phyloP scores from a whole-genome alignment of 805 yeast species.

The Wickerhamomyces hampshirensis region DNA sequence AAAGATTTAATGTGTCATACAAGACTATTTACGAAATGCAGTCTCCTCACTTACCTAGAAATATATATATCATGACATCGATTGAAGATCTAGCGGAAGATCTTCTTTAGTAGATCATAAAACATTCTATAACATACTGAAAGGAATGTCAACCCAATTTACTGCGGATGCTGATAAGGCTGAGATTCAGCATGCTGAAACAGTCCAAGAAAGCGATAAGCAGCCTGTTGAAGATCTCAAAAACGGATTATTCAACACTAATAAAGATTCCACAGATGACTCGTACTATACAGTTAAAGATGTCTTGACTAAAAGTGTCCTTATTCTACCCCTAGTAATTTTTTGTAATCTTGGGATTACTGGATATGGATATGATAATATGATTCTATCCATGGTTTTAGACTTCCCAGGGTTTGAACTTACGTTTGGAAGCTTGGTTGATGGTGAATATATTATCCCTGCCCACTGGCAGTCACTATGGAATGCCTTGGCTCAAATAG shows the following conservation, averaged over 20 bases:
- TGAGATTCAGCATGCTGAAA: constrained; percentile 1
- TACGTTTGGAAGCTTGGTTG: not conserved
- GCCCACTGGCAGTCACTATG: constrained; percentile 3
- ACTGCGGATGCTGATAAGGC: constrained; percentile 1
- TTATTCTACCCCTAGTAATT: constrained; percentile 1
- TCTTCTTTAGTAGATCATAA: too few relatives aligned
- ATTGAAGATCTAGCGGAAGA: too few relatives aligned
- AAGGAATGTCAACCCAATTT: too few relatives aligned
- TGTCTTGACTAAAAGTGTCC: too few relatives aligned
- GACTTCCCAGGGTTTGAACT: constrained; percentile 1
- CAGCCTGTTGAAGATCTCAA: too few relatives aligned
- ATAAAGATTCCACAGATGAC: not conserved
- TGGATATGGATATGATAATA: constrained; percentile 1
- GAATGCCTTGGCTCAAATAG: constrained; percentile 2
- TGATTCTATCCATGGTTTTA: constrained; percentile 1
- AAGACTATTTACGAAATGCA: too few relatives aligned
- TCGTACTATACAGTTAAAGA: not conserved
- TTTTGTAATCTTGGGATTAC: constrained; percentile 1
- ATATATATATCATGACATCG: too few relatives aligned
- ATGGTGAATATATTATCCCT: not conserved
- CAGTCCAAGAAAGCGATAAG: too few relatives aligned
- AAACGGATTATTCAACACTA: too few relatives aligned
- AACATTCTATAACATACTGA: too few relatives aligned
- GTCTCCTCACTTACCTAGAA: too few relatives aligned
- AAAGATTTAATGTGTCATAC: too few relatives aligned